These are phyloP conservation scores for Eutypa lata DNA, from an alignment of 2,329 filamentous ascomycete species.

Conservation along the genomic window DNA sequence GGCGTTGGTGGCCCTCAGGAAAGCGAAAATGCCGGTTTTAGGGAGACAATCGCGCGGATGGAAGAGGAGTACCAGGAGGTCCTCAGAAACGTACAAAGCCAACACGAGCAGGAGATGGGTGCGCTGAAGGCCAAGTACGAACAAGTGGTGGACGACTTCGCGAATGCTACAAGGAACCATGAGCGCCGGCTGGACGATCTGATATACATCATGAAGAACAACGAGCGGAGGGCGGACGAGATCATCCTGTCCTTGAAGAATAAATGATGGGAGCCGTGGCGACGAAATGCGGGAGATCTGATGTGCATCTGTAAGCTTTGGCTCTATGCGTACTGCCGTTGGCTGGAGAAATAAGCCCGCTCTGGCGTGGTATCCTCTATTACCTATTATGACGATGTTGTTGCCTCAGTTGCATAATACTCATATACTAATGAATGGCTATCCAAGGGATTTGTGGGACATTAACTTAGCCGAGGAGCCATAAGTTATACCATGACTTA, in stretches of 20 bases:
- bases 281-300: no score
- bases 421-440: no score
- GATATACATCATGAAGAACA: constrained; percentile 1
- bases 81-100: neutral
- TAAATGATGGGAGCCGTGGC: neutral
- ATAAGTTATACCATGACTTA: no score
- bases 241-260: constrained; percentile 1
- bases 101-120: neutral
- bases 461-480: no score
- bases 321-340: no score
- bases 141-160: neutral
- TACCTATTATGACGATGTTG: no score
- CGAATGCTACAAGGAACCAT: neutral
- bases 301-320: no score
- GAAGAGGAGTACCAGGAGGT: constrained; percentile 1
- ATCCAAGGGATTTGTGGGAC: no score
- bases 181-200: constrained; percentile 1
- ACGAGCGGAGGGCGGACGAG: constrained; percentile 1
- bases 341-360: no score
- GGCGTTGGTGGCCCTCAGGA: neutral
- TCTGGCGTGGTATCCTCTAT: no score
- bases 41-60: neutral
- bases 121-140: neutral
- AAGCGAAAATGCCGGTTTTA: neutral
- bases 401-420: no score